Conservation (phyloP, 2,329 filamentous ascomycete genomes). For the Neopestalotiopsis rosae region DNA sequence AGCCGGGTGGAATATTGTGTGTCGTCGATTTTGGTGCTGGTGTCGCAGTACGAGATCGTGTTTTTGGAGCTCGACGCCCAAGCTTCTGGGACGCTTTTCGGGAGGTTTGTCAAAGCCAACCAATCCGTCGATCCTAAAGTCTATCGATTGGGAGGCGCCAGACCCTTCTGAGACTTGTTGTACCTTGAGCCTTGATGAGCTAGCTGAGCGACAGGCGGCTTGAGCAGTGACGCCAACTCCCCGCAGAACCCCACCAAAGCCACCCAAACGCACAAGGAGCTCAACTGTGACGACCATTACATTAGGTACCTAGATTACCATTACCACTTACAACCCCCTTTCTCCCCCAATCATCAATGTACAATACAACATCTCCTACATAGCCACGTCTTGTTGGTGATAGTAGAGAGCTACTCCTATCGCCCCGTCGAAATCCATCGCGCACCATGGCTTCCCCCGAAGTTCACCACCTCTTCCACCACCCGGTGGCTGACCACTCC, state of each 20-base stretch:
- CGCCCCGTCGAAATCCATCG: slow-evolving; percentile 39
- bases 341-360: neutral
- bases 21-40: slow-evolving; percentile 1
- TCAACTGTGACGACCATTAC: neutral
- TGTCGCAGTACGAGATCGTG: neutral
- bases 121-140: neutral
- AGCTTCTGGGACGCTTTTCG: slow-evolving; percentile 5
- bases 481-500: slow-evolving; percentile 95
- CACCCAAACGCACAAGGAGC: neutral
- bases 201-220: neutral
- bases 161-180: neutral
- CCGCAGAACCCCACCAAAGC: slow-evolving; percentile 6
- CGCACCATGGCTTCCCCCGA: slow-evolving; percentile 79
- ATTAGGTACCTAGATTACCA: neutral
- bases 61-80: neutral
- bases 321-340: neutral
- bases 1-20: neutral
- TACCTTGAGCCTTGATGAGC: neutral
- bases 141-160: neutral
- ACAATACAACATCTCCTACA: neutral
- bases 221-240: neutral
- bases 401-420: slow-evolving; percentile 99
- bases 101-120: neutral
- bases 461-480: slow-evolving; percentile 96
- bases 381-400: slow-evolving; percentile 47